Base-by-base conservation (phyloP, 2,329 filamentous ascomycete species). In the Diplodia intermedia region DNA sequence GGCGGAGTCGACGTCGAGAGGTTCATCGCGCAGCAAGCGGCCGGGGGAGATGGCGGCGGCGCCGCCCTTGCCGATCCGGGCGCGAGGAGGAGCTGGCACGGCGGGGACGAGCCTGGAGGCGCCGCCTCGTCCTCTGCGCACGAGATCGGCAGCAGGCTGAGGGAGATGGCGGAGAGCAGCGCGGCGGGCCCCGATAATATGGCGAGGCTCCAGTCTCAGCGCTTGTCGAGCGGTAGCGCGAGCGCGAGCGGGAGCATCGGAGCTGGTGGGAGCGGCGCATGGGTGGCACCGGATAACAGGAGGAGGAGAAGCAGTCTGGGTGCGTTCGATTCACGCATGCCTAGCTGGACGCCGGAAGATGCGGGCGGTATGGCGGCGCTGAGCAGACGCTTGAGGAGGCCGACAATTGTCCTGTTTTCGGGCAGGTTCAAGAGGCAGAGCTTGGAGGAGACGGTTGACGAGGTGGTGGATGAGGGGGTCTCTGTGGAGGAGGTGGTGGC, bases 371-470 rank as follows among this genome's bases (percentile, higher is more conserved):
- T 40, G 8, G 26, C 57, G 9, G 15, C 40, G 23, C 8, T 12
- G 14, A 29, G 43, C 31, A 43, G 43, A 20, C 11, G 53, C 18
- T 7, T 18, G 52, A 56, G 38, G 53, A 66, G 63, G 53, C 63
- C 63, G 38, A 56, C 52, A 8, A 66, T 66, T 9, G 63, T 66
- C 26, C 20, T 53, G 63, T 66, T 66, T 8, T 62, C 57, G 63
- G 53, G 52, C 15, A 57, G 50, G 38, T 38, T 66, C 26, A 66
- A 66, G 26, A 26, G 63, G n/a, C 38, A 66, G 53, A 57, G 53
- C 12, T 14, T 66, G 38, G 40, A 56, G 18, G 63, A 66, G 11
- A 57, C 40, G 26, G 63, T 66, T n/a, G 63, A 66, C 7, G 63
- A 66, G 52, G 53, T 14, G 11, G 26, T 49, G 18, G 57, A 62